Evolutionary conservation across 2,329 filamentous ascomycete genomes (phyloP).

Genomic region (Cordyceps cateniannulata): DNA sequence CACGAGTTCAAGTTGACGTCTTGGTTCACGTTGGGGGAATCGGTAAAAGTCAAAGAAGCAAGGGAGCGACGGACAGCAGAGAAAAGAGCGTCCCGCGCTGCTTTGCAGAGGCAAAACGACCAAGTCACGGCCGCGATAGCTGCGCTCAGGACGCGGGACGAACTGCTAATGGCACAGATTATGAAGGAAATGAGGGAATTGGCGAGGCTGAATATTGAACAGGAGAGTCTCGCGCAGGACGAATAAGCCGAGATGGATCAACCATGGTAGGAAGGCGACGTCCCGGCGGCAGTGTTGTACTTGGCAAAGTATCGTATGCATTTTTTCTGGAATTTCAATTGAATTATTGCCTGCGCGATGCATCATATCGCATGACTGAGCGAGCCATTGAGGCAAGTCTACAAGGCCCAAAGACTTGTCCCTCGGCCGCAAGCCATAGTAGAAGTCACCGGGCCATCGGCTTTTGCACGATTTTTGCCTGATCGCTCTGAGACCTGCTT

Average conservation of each 20-base stretch:
- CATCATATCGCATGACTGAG: neutral
- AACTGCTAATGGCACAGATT: neutral
- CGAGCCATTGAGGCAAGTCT: neutral
- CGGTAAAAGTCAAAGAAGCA: neutral
- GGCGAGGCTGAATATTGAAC: neutral
- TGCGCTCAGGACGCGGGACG: neutral
- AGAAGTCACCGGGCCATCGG: neutral
- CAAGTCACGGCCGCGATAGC: neutral
- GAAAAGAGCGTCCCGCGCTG: neutral
- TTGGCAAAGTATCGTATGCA: neutral
- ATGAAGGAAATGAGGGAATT: neutral
- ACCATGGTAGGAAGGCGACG: neutral
- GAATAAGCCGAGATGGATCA: neutral
- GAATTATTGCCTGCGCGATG: neutral
- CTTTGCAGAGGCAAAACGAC: neutral
- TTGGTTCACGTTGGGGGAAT: neutral
- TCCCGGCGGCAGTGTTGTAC: neutral
- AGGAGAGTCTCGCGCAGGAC: neutral
- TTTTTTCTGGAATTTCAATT: neutral
- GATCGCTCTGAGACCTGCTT: neutral
- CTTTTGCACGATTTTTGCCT: neutral
- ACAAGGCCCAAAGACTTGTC: neutral
- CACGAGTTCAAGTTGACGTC: neutral
- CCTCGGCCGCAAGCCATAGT: neutral
- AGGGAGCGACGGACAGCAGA: neutral